Evolutionary conservation across 805 yeast species (phyloP).

Genomic region (Candida ovalis): DNA sequence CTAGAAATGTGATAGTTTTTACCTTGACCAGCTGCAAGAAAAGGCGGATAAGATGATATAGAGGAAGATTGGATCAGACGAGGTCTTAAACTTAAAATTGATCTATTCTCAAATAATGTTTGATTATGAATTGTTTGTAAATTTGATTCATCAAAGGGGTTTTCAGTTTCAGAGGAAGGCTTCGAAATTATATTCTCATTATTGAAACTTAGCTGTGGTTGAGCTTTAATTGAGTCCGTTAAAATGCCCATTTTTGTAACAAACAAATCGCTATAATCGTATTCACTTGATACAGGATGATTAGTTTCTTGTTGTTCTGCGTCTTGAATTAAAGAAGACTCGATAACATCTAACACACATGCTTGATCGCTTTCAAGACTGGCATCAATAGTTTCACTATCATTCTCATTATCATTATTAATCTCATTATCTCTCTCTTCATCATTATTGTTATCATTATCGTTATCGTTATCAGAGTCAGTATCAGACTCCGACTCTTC

Average conservation of each 20-base stretch:
- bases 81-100: constrained; percentile 2
- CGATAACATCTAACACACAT: constrained; percentile 5
- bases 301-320: neutral
- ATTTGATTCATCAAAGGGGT: neutral
- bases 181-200: constrained; percentile 6
- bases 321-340: constrained; percentile 4
- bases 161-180: neutral
- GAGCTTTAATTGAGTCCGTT: constrained; percentile 20
- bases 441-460: constrained; percentile 4
- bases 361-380: neutral
- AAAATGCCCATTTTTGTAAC: constrained; percentile 19
- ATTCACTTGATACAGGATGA: neutral
- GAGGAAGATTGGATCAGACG: neutral
- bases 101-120: constrained; percentile 1
- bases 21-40: neutral
- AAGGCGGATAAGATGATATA: neutral
- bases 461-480: neutral
- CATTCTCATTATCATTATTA: constrained; percentile 3
- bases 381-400: neutral
- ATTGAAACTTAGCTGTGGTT: constrained; percentile 17
- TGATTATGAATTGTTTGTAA: neutral
- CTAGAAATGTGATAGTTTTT: constrained; percentile 4
- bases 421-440: too few species aligned
- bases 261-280: constrained; percentile 4
- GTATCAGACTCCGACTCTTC: neutral